phyloP scores from a whole-genome alignment of 805 yeast species.

The Pachysolen tannophilus region DNA sequence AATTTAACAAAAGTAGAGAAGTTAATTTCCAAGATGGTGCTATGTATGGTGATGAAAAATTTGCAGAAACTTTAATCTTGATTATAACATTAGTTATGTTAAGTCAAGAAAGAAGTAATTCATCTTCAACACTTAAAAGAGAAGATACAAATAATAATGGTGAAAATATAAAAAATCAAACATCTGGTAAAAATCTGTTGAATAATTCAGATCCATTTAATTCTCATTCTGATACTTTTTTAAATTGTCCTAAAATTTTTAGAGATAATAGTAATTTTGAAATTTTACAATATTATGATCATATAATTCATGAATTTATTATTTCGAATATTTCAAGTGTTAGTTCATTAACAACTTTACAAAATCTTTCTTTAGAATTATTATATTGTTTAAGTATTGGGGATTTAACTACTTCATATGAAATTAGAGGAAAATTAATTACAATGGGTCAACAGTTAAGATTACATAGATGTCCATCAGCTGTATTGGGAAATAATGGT shows the following conservation, averaged over 20 bases:
- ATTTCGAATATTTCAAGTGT: conserved; percentile 51
- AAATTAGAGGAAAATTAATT: conserved; percentile 64
- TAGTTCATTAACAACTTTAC: conserved; percentile 63
- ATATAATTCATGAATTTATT: conserved; percentile 52
- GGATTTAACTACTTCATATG: conserved; percentile 66
- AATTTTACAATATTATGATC: conserved; percentile 45
- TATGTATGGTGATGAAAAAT: conserved; percentile 39
- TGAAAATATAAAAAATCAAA: conserved; percentile 8
- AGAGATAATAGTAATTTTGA: conserved; percentile 18
- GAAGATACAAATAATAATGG: conserved; percentile 1
- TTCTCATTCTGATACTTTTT: too few species aligned
- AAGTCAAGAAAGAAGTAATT: conserved; percentile 25
- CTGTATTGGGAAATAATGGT: conserved; percentile 62
- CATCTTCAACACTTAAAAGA: not conserved
- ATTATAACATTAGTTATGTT: conserved; percentile 43
- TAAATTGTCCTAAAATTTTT: conserved; percentile 9
- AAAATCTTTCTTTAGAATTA: conserved; percentile 58
- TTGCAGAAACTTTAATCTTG: conserved; percentile 46
- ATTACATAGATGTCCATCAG: conserved; percentile 80
- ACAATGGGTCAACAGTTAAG: conserved; percentile 84
- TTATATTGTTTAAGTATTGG: conserved; percentile 69
- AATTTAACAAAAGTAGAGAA: conserved; percentile 39
- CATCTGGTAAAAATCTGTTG: not conserved
- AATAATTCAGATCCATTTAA: not conserved
- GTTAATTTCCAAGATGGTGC: conserved; percentile 29